These are phyloP conservation scores for Blastobotrys attinorum DNA, from an alignment of 805 yeast genomes.

Conservation along the genomic window DNA sequence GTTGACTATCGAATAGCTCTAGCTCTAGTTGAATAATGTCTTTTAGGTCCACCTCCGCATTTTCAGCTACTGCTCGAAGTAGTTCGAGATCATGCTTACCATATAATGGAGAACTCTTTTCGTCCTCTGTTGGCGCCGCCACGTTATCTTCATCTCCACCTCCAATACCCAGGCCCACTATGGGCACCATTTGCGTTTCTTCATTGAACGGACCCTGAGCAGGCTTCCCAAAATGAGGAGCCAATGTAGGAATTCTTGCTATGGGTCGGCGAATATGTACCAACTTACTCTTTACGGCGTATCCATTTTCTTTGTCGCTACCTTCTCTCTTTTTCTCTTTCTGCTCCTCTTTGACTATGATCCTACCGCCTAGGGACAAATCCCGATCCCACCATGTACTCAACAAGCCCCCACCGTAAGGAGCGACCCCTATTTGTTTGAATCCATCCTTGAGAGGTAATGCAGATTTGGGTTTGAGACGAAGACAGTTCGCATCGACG, in stretches of 20 bases:
- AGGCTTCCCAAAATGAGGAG: conserved; percentile 77
- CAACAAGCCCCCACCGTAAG: conserved; percentile 53
- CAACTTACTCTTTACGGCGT: conserved; percentile 27
- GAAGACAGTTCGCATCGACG: conserved; percentile 61
- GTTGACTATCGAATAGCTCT: conserved; percentile 75
- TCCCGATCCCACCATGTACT: conserved; percentile 79
- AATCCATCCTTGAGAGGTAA: conserved; percentile 61
- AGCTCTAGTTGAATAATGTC: conserved; percentile 66
- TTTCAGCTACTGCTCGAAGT: conserved; percentile 58
- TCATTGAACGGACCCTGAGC: conserved; percentile 64
- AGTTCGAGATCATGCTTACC: conserved; percentile 63
- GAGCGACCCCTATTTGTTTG: conserved; percentile 74
- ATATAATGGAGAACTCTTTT: conserved; percentile 58
- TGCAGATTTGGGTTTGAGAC: conserved; percentile 64
- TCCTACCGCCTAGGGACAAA: conserved; percentile 74
- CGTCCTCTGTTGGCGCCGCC: conserved; percentile 42
- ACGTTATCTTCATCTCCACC: conserved; percentile 20
- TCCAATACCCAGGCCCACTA: conserved; percentile 47
- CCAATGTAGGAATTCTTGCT: conserved; percentile 77
- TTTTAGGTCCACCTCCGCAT: conserved; percentile 50
- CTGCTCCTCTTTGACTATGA: conserved; percentile 35
- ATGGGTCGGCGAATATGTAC: conserved; percentile 37
- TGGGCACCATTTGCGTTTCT: conserved; percentile 77
- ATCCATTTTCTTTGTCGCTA: conserved; percentile 28
- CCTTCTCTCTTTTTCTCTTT: conserved; percentile 25